A percentile compares a stretch with the other conserved stretches of the same genome.
Evolutionary conservation across 768 basidiomycete species (phyloP).

Genomic region (Neoboletus magnificus): DNA sequence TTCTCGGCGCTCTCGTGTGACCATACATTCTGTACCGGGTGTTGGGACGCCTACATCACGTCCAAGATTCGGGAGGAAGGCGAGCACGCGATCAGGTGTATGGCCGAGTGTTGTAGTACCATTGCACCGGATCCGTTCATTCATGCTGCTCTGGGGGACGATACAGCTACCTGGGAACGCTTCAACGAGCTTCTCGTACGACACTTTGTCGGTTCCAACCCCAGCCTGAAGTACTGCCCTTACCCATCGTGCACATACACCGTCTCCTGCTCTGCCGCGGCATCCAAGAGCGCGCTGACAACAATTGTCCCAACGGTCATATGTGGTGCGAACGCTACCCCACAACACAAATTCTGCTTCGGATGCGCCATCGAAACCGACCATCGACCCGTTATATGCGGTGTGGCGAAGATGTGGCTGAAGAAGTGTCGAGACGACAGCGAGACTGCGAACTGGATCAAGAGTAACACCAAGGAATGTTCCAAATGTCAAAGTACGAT

Average conservation of each 20-base stretch:
- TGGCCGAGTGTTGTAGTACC: slow-evolving; percentile 73
- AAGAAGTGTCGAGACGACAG: slow-evolving; percentile 97
- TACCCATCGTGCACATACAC: slow-evolving; percentile 93
- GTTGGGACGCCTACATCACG: slow-evolving; percentile 78
- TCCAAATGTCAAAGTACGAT: slow-evolving; percentile 95
- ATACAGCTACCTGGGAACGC: slow-evolving; percentile 54
- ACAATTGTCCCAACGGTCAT: slow-evolving; percentile 85
- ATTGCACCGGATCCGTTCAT: slow-evolving; percentile 66
- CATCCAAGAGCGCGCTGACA: slow-evolving; percentile 68
- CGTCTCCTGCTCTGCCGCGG: slow-evolving; percentile 83
- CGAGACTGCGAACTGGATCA: slow-evolving; percentile 99
- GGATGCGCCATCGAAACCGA: slow-evolving; percentile 87
- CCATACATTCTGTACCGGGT: slow-evolving; percentile 78
- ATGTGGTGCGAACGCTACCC: slow-evolving; percentile 64
- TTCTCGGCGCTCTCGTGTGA: slow-evolving; percentile 76
- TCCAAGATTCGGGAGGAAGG: slow-evolving; percentile 84
- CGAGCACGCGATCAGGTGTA: slow-evolving; percentile 70
- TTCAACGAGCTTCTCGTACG: slow-evolving; percentile 87
- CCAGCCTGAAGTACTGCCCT: slow-evolving; percentile 89
- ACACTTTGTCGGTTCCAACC: slow-evolving; percentile 83
- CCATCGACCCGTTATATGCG: slow-evolving; percentile 90
- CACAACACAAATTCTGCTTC: slow-evolving; percentile 85
- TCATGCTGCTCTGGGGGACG: slow-evolving; percentile 51
- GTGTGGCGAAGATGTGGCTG: slow-evolving; percentile 87
- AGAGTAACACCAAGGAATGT: slow-evolving; percentile 99